These are phyloP conservation scores for Colletotrichum acutatum DNA, from an alignment of 2,329 filamentous ascomycete species.

Conservation along the genomic window DNA sequence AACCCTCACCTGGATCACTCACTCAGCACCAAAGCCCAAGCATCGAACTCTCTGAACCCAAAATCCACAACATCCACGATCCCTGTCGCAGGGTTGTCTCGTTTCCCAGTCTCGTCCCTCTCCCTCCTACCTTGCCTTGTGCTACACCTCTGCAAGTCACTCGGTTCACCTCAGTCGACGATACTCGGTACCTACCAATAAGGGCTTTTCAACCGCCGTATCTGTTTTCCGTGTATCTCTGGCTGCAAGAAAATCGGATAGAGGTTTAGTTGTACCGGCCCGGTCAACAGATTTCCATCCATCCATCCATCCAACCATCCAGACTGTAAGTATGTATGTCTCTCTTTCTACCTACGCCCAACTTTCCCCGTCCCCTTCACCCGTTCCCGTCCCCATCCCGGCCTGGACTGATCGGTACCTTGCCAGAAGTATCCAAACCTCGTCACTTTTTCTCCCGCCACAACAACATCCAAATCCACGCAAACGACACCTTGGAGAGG, in stretches of 20 bases:
- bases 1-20: slow-evolving; percentile 4
- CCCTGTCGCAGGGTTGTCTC: slow-evolving; percentile 9
- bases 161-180: background rate
- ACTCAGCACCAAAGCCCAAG: slow-evolving; percentile 9
- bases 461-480: background rate
- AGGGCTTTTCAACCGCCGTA: background rate
- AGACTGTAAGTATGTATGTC: background rate
- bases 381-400: slow-evolving; percentile 12
- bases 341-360: slow-evolving; percentile 14
- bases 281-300: background rate
- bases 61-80: slow-evolving; percentile 21
- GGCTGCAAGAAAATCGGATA: background rate
- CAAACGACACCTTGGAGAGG: background rate
- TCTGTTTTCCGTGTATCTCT: background rate
- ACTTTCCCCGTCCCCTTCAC: background rate
- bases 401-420: slow-evolving; percentile 24
- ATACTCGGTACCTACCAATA: background rate
- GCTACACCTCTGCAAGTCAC: background rate
- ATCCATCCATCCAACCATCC: background rate
- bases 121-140: background rate
- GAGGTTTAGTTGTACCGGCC: background rate
- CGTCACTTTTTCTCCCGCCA: background rate
- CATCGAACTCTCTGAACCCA: slow-evolving; percentile 5
- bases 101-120: background rate
- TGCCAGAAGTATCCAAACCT: slow-evolving; percentile 15